Evolutionary conservation across 1,284 basidiomycete genomes (phyloP).

Genomic region (Pascua guehoae): DNA sequence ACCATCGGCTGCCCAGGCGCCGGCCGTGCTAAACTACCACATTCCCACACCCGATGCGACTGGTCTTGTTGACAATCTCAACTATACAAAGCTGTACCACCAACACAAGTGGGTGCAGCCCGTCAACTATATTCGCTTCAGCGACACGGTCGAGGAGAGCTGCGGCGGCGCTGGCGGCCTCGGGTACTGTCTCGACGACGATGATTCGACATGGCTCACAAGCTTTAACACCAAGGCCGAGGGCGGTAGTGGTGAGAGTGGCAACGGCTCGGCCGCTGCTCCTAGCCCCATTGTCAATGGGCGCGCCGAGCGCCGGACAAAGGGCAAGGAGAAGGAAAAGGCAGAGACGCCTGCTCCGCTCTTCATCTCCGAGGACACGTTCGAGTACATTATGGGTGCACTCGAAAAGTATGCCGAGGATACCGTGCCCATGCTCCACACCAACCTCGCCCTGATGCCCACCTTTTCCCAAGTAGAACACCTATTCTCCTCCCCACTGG

Average conservation of each 20-base stretch:
- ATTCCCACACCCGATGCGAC: slow-evolving; percentile 91
- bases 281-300: slow-evolving; percentile 30
- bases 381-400: slow-evolving; percentile 92
- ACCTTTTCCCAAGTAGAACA: slow-evolving; percentile 75
- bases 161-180: slow-evolving; percentile 47
- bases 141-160: slow-evolving; percentile 81
- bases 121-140: slow-evolving; percentile 74
- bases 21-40: slow-evolving; percentile 57
- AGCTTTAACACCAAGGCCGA: slow-evolving; percentile 87
- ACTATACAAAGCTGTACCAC: slow-evolving; percentile 67
- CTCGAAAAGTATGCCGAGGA: slow-evolving; percentile 91
- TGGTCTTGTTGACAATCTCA: slow-evolving; percentile 64
- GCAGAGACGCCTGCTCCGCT: slow-evolving; percentile 51
- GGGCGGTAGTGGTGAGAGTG: slow-evolving; percentile 63
- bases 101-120: slow-evolving; percentile 69
- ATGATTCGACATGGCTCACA: slow-evolving; percentile 90
- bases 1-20: slow-evolving; percentile 14
- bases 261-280: slow-evolving; percentile 49
- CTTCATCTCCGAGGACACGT: slow-evolving; percentile 77
- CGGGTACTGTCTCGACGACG: slow-evolving; percentile 89
- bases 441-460: slow-evolving; percentile 60
- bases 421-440: slow-evolving; percentile 82
- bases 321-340: slow-evolving; percentile 50
- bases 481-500: slow-evolving; percentile 60
- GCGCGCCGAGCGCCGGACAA: slow-evolving; percentile 46